These are phyloP conservation scores for Hydnum rufescens DNA, from an alignment of 768 basidiomycete species.

Conservation along the genomic window DNA sequence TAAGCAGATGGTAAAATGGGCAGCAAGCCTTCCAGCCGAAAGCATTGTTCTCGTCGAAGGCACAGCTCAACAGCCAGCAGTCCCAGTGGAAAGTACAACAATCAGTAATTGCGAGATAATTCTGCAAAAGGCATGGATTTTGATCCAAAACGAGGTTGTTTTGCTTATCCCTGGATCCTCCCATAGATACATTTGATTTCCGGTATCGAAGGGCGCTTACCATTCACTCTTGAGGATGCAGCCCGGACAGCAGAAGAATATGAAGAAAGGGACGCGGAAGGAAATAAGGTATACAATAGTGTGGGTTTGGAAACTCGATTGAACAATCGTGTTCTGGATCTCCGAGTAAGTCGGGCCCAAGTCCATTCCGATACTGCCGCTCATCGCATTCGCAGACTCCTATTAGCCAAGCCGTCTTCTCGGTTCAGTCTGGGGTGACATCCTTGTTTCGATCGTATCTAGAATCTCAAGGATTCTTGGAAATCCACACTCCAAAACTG, in stretches of 20 bases:
- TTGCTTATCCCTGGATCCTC: slow-evolving; percentile 4
- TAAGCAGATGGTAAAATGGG: slow-evolving; percentile 97
- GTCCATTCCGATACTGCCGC: slow-evolving; percentile 3
- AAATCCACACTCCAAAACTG: slow-evolving; percentile 95
- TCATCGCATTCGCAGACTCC: slow-evolving; percentile 38
- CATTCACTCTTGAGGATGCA: slow-evolving; percentile 88
- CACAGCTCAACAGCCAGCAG: slow-evolving; percentile 50
- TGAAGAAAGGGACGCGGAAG: slow-evolving; percentile 38
- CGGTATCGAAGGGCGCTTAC: slow-evolving; percentile 55
- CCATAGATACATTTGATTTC: slow-evolving; percentile 61
- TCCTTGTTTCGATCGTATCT: slow-evolving; percentile 75
- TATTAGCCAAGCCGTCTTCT: slow-evolving; percentile 93
- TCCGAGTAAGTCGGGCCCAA: slow-evolving; percentile 39
- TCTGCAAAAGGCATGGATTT: slow-evolving; percentile 46
- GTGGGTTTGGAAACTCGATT: slow-evolving; percentile 87
- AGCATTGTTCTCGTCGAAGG: slow-evolving; percentile 75
- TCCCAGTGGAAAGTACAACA: slow-evolving; percentile 79
- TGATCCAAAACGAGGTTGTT: no score
- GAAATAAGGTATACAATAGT: slow-evolving; percentile 35
- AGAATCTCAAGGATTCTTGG: slow-evolving; percentile 53
- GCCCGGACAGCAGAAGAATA: slow-evolving; percentile 59
- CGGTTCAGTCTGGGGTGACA: slow-evolving; percentile 71
- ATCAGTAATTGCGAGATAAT: slow-evolving; percentile 77
- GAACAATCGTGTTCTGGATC: slow-evolving; percentile 84
- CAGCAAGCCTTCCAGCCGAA: slow-evolving; percentile 55